Conservation (phyloP, 1,139 yeast species). For the Candida sanyaensis region DNA sequence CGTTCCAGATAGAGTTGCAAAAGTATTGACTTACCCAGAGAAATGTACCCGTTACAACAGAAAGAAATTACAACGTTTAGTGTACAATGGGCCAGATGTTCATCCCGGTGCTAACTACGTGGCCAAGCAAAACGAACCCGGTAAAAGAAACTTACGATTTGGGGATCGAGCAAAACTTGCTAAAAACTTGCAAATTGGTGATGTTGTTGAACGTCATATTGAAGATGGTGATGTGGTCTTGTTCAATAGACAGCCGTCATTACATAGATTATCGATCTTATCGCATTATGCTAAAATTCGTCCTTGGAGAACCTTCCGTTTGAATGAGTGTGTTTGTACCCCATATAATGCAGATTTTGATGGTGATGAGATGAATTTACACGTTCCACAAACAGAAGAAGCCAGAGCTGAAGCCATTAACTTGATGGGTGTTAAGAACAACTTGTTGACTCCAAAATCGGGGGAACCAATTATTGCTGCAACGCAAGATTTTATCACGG, state of each 20-base stretch:
- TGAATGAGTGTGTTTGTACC: slow-evolving; percentile 98
- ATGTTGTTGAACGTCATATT: slow-evolving; percentile 94
- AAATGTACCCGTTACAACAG: slow-evolving; percentile 87
- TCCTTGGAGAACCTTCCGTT: slow-evolving; percentile 97
- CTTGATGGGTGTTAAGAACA: slow-evolving; percentile 96
- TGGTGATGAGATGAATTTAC: slow-evolving; percentile 99
- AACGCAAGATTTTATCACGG: slow-evolving; percentile 98
- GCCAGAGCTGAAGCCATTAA: slow-evolving; percentile 98
- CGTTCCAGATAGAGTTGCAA: slow-evolving; percentile 96
- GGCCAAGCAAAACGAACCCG: slow-evolving; percentile 77
- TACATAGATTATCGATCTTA: slow-evolving; percentile 90
- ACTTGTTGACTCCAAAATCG: slow-evolving; percentile 90
- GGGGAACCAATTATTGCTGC: slow-evolving; percentile 99
- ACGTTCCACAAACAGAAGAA: slow-evolving; percentile 96
- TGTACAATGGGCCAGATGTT: slow-evolving; percentile 80
- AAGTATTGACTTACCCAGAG: slow-evolving; percentile 94
- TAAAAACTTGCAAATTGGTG: slow-evolving; percentile 77
- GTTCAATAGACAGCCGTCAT: slow-evolving; percentile 96
- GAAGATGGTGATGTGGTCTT: slow-evolving; percentile 97
- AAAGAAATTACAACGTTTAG: slow-evolving; percentile 69
- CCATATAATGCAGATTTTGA: slow-evolving; percentile 99
- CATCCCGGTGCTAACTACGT: slow-evolving; percentile 98
- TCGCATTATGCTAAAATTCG: slow-evolving; percentile 95
- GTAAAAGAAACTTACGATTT: slow-evolving; percentile 84
- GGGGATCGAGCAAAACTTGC: slow-evolving; percentile 86